A percentile compares a stretch with the other conserved stretches of the same genome.
Evolutionary conservation across 1,284 basidiomycete genomes (phyloP).

Genomic region (Ustilago nuda): DNA sequence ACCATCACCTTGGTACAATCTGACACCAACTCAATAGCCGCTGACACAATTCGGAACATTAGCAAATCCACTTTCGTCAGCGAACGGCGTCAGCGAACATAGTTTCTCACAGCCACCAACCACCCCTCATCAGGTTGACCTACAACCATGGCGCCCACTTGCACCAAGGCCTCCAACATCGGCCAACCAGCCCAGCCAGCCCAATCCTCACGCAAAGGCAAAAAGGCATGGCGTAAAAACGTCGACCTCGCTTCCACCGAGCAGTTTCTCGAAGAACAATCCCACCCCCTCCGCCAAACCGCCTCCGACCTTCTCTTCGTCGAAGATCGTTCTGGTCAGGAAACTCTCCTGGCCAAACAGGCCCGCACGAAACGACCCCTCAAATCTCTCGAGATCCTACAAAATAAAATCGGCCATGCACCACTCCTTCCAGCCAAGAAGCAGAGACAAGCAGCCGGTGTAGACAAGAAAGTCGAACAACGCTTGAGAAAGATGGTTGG

Average conservation of each 20-base stretch:
- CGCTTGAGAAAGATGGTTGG: constrained; percentile 47
- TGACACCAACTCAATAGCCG: not conserved
- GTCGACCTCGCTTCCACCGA: constrained; percentile 58
- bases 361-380: constrained; percentile 72
- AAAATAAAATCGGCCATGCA: constrained; percentile 78
- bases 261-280: constrained; percentile 54
- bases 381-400: constrained; percentile 83
- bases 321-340: constrained; percentile 71
- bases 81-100: not conserved
- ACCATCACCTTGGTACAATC: constrained; percentile 6
- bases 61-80: not conserved
- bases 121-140: not conserved
- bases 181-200: constrained; percentile 67
- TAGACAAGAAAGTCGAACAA: constrained; percentile 53
- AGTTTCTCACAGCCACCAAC: not conserved
- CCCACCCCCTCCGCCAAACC: constrained; percentile 48
- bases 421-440: constrained; percentile 75
- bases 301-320: constrained; percentile 39
- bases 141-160: constrained; percentile 31
- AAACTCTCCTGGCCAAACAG: constrained; percentile 42
- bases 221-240: constrained; percentile 92
- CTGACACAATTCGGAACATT: not conserved
- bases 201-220: constrained; percentile 86
- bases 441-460: constrained; percentile 31
- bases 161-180: constrained; percentile 26